phyloP scores from a whole-genome alignment of 2,329 filamentous ascomycete genomes.

The Ophiostoma perfectum region DNA sequence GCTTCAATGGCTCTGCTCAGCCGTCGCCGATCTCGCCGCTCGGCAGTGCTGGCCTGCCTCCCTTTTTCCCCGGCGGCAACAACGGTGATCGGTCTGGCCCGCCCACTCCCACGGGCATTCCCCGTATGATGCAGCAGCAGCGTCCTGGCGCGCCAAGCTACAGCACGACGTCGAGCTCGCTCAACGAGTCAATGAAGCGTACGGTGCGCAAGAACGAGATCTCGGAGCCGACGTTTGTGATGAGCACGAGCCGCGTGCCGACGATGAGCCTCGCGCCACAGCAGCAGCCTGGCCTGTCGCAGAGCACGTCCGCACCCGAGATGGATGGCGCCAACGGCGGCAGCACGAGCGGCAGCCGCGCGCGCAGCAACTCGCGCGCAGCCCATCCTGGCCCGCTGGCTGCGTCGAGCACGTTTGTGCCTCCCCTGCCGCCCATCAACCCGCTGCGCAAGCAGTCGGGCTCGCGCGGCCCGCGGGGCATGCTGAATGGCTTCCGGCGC shows the following conservation, averaged over 20 bases:
- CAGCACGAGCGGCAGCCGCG: conserved; percentile 31
- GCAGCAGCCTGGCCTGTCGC: neutral
- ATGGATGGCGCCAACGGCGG: neutral
- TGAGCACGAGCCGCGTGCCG: conserved; percentile 42
- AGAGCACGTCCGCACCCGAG: neutral
- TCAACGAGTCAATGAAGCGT: conserved; percentile 40
- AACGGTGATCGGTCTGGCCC: conserved; percentile 30
- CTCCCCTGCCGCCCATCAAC: conserved; percentile 52
- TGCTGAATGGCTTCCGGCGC: conserved; percentile 36
- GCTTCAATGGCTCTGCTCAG: conserved; percentile 27
- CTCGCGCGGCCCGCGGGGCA: conserved; percentile 36
- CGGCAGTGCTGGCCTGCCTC: conserved; percentile 30
- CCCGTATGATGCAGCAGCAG: conserved; percentile 11
- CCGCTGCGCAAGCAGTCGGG: conserved; percentile 45
- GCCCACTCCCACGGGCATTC: conserved; percentile 32
- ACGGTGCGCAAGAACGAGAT: conserved; percentile 45
- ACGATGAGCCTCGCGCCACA: conserved; percentile 37
- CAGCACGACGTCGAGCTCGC: conserved; percentile 30
- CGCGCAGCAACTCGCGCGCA: conserved; percentile 38
- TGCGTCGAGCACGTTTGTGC: conserved; percentile 35
- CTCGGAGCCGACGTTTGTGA: conserved; percentile 47
- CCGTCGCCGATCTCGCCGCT: conserved; percentile 45
- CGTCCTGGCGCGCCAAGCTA: conserved; percentile 10
- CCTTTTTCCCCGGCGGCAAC: conserved; percentile 27
- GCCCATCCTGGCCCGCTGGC: conserved; percentile 22